phyloP scores from a whole-genome alignment of 2,329 filamentous ascomycete species.

The Ophiostoma tasmaniense region DNA sequence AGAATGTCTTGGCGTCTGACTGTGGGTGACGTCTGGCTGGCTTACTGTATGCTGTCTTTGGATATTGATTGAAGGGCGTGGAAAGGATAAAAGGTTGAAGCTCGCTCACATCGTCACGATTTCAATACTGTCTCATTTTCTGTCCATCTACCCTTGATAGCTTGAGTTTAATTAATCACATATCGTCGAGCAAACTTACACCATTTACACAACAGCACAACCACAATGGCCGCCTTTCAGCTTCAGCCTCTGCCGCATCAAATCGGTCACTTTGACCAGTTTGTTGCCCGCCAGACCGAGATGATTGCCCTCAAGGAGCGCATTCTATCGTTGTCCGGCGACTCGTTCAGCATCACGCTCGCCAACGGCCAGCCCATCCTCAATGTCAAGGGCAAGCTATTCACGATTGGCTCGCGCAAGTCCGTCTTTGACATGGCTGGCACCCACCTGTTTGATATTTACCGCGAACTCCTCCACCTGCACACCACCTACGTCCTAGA shows the following conservation, averaged over 20 bases:
- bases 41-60: background rate
- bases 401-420: conserved; percentile 48
- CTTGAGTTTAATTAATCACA: background rate
- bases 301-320: conserved; percentile 54
- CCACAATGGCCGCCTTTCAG: conserved; percentile 2
- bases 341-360: conserved; percentile 55
- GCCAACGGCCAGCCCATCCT: conserved; percentile 45
- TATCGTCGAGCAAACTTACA: background rate
- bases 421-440: conserved; percentile 44
- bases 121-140: background rate
- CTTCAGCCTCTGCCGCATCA: conserved; percentile 15
- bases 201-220: background rate
- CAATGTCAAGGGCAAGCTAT: conserved; percentile 46
- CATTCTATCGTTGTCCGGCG: conserved; percentile 51
- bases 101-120: background rate
- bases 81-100: background rate
- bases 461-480: conserved; percentile 43
- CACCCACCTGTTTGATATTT: conserved; percentile 49
- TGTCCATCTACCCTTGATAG: background rate
- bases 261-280: conserved; percentile 18
- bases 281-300: conserved; percentile 25
- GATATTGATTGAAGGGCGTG: background rate
- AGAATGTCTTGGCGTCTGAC: background rate
- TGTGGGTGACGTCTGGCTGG: background rate
- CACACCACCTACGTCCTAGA: conserved; percentile 45